A percentile compares a stretch with the other conserved stretches of the same genome.
These are phyloP conservation scores for Rhododendron molle DNA, from an alignment of 148 eudicot species.

Conservation along the genomic window DNA sequence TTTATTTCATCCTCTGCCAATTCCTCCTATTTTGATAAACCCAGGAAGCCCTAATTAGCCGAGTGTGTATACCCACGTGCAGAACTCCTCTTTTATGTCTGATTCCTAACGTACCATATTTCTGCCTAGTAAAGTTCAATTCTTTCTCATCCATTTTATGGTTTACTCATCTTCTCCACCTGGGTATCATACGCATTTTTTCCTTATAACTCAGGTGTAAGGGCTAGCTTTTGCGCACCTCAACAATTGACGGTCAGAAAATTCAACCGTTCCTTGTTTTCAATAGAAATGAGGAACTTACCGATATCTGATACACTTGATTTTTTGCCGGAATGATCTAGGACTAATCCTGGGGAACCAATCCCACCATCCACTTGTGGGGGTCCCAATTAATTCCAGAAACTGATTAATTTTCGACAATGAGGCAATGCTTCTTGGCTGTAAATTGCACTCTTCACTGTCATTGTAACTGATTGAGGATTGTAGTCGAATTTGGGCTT, in stretches of 20 bases:
- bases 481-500: not conserved
- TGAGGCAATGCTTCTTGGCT: not conserved
- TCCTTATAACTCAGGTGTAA: no score
- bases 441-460: not conserved
- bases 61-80: not conserved
- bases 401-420: not conserved
- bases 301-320: no score
- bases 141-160: not conserved
- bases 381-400: not conserved
- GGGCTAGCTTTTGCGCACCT: no score
- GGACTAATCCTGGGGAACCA: no score
- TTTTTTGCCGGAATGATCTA: not conserved
- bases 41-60: not conserved
- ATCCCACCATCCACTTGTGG: not conserved
- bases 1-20: not conserved
- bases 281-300: no score
- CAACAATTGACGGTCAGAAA: no score
- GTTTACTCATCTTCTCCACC: not conserved
- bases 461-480: not conserved
- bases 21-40: not conserved
- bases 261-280: no score
- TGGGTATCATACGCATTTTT: not conserved
- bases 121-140: not conserved
- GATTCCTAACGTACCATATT: not conserved
- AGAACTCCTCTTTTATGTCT: not conserved